Evolutionary conservation across 2,329 filamentous ascomycete genomes (phyloP), one percentile per base, ranked within the genome.

Genomic region (Fusarium sp.): DNA sequence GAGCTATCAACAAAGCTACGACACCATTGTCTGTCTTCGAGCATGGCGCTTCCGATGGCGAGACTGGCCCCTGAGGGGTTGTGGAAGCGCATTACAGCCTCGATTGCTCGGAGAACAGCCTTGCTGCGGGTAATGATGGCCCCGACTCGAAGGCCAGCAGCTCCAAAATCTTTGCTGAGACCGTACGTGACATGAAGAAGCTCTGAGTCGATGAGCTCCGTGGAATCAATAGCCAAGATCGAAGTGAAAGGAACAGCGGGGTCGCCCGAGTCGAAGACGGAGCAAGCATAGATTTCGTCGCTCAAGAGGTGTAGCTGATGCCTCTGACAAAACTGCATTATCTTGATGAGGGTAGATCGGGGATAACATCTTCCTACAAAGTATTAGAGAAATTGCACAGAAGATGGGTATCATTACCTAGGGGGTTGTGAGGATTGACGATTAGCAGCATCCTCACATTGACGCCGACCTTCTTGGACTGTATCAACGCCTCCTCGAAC

Each of bases 261-360:
- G 76, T 82, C 60, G 67, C 77, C 37, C 31, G 77, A 73, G 75
- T 84, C 62, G 63, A 84, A 89, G 1, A 85, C 80, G 1, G 85
- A 87, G 39, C 85, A 78, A 10, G 84, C 88, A 70, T 89, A 90
- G 40, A 90, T 85, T 72, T 90, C 88, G 72, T 90, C 88, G 65
- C 84, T 85, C 69, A 90, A 82, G 47, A 89, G 78, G 63, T 90
- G 87, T 5, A 90, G 77, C 4, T 76, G 68, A 64, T 88, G 79
- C 41, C 79, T 80, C 55, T 86, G 78, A 66, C 87, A 89, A 56
- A 89, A 81, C 3, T 73, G 70, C 80, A 89, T 82, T 23, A 87
- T 75, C 7, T 76, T 77, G 1, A 83, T 62, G 4, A 88, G 71
- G 0, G 81, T 81, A 7, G 79, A 74, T n/a, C 76, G 76, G 1